Conservation (phyloP, 768 basidiomycete species). For the Russula compacta region DNA sequence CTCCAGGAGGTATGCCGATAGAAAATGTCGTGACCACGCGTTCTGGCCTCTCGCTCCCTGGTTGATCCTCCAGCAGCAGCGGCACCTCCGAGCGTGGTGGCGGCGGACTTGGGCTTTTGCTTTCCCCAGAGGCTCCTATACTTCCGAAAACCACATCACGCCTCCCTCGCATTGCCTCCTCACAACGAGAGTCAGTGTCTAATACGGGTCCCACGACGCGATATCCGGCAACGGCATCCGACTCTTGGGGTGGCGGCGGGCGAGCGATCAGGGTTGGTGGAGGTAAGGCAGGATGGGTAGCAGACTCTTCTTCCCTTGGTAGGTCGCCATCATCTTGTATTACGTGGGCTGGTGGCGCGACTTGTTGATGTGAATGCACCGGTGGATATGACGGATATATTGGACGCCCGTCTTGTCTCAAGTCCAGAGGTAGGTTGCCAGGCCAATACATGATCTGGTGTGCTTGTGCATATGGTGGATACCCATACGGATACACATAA, state of each 20-base stretch:
- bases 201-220: constrained; percentile 24
- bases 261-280: constrained; percentile 27
- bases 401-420: constrained; percentile 1
- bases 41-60: constrained; percentile 20
- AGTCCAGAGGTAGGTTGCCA: constrained; percentile 15
- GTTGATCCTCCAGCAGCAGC: background rate
- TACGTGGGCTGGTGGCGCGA: background rate
- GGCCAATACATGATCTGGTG: constrained; percentile 36
- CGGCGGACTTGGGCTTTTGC: constrained; percentile 23
- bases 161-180: constrained; percentile 5
- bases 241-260: constrained; percentile 29
- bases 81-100: constrained; percentile 4
- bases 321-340: background rate
- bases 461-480: constrained; percentile 10
- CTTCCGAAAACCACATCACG: constrained; percentile 19
- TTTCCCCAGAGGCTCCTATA: constrained; percentile 9
- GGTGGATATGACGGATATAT: constrained; percentile 14
- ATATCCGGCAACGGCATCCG: constrained; percentile 31
- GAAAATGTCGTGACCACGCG: constrained; percentile 33
- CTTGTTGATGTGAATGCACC: constrained; percentile 8
- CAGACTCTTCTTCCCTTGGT: constrained; percentile 3
- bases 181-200: background rate
- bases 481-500: constrained; percentile 27
- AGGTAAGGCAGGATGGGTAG: constrained; percentile 19
- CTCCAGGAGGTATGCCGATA: constrained; percentile 37